Conservation (phyloP, 169 alveolate species). For the Miamiensis avidus region DNA sequence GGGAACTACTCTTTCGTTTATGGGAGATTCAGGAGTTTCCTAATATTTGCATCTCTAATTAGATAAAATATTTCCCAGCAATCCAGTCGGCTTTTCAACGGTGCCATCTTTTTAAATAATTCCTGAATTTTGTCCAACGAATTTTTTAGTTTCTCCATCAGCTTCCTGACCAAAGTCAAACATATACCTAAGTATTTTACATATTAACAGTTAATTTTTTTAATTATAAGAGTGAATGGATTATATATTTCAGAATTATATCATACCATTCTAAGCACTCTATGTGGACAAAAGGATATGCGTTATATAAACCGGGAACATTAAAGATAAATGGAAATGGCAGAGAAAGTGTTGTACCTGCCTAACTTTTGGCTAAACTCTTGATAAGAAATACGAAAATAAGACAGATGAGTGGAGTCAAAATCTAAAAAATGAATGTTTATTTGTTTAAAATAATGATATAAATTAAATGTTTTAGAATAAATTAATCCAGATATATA, state of each 20-base stretch:
- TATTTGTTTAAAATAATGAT: too few species aligned
- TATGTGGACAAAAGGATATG: slow-evolving; percentile 44
- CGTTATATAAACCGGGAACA: slow-evolving; percentile 51
- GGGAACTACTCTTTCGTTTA: background rate
- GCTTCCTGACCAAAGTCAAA: slow-evolving; percentile 57
- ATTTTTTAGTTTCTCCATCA: slow-evolving; percentile 39
- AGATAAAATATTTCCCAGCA: slow-evolving; percentile 35
- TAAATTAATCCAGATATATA: background rate
- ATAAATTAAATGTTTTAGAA: background rate
- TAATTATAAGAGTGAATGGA: too few species aligned
- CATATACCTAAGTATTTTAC: slow-evolving; percentile 55
- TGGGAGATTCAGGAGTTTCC: background rate
- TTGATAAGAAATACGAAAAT: slow-evolving; percentile 66
- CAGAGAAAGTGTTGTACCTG: slow-evolving; percentile 49
- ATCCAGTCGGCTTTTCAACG: slow-evolving; percentile 54
- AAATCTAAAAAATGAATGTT: too few species aligned
- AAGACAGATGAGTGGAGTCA: slow-evolving; percentile 81
- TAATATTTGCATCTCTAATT: slow-evolving; percentile 28
- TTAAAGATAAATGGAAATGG: slow-evolving; percentile 66
- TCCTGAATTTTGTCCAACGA: slow-evolving; percentile 61
- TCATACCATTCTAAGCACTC: slow-evolving; percentile 50
- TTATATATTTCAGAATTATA: slow-evolving; percentile 22
- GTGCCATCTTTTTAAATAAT: slow-evolving; percentile 25
- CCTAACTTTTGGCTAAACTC: slow-evolving; percentile 58
- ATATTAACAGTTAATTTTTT: background rate